Evolutionary conservation across 1,284 basidiomycete genomes (phyloP), one percentile per base, ranked within the genome.

Genomic region (Pisolithus thermaeus): DNA sequence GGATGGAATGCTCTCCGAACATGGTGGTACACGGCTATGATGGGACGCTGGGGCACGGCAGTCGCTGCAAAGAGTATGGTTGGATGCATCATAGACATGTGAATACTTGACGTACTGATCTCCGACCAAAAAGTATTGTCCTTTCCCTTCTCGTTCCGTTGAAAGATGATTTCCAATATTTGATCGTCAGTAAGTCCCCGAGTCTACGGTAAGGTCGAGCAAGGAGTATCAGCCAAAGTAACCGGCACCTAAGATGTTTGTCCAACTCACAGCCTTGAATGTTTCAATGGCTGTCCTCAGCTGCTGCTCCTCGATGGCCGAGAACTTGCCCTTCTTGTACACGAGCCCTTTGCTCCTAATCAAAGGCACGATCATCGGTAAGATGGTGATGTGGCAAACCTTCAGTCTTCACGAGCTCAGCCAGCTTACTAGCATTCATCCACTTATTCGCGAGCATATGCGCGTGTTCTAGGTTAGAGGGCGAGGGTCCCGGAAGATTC

Each of bases 271-370:
- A 27, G 67, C 60, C 49, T 79, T 76, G 63, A 84, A 91, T 4
- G 68, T 66, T 53, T 84, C 80, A 32, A 92, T 80, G 6, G 86
- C 85, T 16, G 67, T 65, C 55, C 72, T 76, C 2, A 92, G 66
- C 55, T 81, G 79, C 22, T 79, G 75, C 55, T 84, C 84, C 61
- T 92, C 90, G 41, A 81, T 80, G 2, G 80, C 78, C 16, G 86
- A 87, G 61, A 92, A 92, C 62, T 88, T 89, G 18, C 90, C 90
- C 64, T 89, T 89, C 67, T 87, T 90, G 65, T 87, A 92, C 4
- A 87, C 76, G 18, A 92, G 75, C 27, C 88, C 89, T 91, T 50
- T 48, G 49, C 37, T 36, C 38, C 25, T 27, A 27, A 48, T 63
- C 16, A 46, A 49, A 35, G 54, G 54, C 32, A 51, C 37, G 51